These are phyloP conservation scores for Globisporangium cederbergense DNA, from an alignment of 352 stramenopile genomes.

Conservation along the genomic window DNA sequence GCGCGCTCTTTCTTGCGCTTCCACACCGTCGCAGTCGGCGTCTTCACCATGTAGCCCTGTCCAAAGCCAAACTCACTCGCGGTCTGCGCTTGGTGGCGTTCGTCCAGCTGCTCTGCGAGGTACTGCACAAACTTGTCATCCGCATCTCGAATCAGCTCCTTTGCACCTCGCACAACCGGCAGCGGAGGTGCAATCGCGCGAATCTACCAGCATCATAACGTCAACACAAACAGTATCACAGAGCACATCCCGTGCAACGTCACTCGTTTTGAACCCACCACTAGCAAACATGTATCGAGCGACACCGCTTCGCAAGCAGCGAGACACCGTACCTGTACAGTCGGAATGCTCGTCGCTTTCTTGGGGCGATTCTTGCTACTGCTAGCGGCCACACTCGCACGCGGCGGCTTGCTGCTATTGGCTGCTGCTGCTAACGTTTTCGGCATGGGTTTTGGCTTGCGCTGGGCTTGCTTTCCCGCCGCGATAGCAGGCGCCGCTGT, in stretches of 20 bases:
- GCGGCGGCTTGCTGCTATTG: background rate
- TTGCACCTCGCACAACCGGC: slow-evolving; percentile 25
- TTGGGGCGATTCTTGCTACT: background rate
- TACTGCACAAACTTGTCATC: slow-evolving; percentile 53
- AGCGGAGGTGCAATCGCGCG: background rate
- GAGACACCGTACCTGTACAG: slow-evolving; percentile 7
- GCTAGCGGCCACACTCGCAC: background rate
- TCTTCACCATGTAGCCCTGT: slow-evolving; percentile 55
- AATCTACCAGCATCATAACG: background rate
- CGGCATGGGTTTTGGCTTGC: slow-evolving; percentile 11
- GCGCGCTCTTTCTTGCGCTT: slow-evolving; percentile 31
- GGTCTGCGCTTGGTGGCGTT: slow-evolving; percentile 39
- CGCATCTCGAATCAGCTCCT: slow-evolving; percentile 40
- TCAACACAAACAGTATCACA: background rate
- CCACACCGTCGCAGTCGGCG: slow-evolving; percentile 28
- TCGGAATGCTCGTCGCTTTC: slow-evolving; percentile 6
- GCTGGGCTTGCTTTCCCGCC: slow-evolving; percentile 2
- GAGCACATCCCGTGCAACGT: background rate
- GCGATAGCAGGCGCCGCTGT: background rate
- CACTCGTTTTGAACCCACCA: background rate
- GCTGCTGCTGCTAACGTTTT: background rate
- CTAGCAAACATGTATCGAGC: background rate
- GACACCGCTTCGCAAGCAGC: background rate
- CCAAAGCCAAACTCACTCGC: slow-evolving; percentile 47
- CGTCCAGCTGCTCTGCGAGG: slow-evolving; percentile 46